Evolutionary conservation across 2,329 filamentous ascomycete species (phyloP).

Genomic region (Torrubiella hemipterigena): DNA sequence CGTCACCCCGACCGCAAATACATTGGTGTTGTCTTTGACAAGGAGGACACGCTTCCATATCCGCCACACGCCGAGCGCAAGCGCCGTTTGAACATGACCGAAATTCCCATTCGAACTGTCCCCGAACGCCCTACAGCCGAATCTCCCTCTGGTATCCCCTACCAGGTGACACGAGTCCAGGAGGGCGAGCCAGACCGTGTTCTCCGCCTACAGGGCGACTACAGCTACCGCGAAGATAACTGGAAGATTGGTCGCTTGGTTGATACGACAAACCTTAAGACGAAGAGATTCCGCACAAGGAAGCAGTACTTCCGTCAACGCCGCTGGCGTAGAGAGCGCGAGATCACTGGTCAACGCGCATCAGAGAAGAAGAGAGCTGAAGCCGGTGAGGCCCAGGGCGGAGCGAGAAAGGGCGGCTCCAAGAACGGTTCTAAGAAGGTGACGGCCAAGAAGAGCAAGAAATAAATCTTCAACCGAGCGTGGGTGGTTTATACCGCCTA

Average conservation of each 20-base stretch:
- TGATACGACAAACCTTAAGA: conserved; percentile 35
- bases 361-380: conserved; percentile 20
- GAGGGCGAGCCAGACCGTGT: conserved; percentile 32
- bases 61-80: conserved; percentile 61
- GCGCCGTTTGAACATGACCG: conserved; percentile 64
- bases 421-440: conserved; percentile 11
- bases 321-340: conserved; percentile 28
- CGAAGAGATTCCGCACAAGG: conserved; percentile 37
- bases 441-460: conserved; percentile 19
- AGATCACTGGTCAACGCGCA: conserved; percentile 28
- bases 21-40: conserved; percentile 85
- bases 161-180: conserved; percentile 28
- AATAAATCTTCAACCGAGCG: conserved; percentile 9
- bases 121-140: conserved; percentile 24
- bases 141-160: conserved; percentile 39
- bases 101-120: conserved; percentile 29
- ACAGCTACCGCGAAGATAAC: conserved; percentile 49
- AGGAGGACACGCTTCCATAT: conserved; percentile 67
- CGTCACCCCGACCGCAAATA: conserved; percentile 80
- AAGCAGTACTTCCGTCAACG: conserved; percentile 34
- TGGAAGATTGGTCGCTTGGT: conserved; percentile 45
- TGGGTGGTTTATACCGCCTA: too few species aligned
- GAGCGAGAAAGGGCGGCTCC: neutral
- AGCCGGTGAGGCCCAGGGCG: conserved; percentile 12
- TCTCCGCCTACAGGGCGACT: conserved; percentile 38